phyloP scores from a whole-genome alignment of 176 grass and related monocot species.

The Ensete ventricosum region DNA sequence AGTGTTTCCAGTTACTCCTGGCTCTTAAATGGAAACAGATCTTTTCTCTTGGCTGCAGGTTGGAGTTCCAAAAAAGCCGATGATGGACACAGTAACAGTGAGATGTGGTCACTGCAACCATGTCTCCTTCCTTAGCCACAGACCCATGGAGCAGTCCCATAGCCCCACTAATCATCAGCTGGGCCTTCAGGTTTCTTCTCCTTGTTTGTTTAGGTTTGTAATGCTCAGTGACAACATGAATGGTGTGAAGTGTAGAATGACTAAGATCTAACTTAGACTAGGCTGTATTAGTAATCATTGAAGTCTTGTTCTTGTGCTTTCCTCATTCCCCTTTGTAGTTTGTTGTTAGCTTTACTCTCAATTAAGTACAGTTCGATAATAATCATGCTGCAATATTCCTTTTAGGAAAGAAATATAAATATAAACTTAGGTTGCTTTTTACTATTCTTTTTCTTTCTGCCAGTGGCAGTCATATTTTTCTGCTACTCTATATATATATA shows the following conservation, averaged over 20 bases:
- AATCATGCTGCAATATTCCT: no score
- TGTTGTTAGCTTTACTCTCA: no score
- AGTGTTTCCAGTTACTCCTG: neutral
- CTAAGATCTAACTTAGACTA: no score
- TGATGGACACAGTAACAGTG: conserved; percentile 77
- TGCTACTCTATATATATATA: neutral
- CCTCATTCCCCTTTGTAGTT: no score
- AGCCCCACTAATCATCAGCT: conserved; percentile 44
- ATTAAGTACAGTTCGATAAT: no score
- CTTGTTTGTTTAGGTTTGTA: neutral
- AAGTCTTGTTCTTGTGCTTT: no score
- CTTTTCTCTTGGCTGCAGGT: conserved; percentile 63
- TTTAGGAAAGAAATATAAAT: no score
- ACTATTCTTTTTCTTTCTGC: neutral
- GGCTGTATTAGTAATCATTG: neutral
- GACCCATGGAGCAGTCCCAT: conserved; percentile 53
- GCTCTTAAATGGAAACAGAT: conserved; percentile 27
- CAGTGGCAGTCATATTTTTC: neutral
- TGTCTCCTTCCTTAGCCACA: conserved; percentile 64
- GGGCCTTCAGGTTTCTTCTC: conserved; percentile 27
- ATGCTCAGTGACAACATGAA: neutral
- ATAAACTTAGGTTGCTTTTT: neutral
- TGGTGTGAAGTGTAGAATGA: neutral
- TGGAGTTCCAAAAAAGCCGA: conserved; percentile 73
- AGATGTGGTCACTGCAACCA: conserved; percentile 93